phyloP scores from a whole-genome alignment of 2,329 filamentous ascomycete genomes.

The Aspergillus spinulosporus region DNA sequence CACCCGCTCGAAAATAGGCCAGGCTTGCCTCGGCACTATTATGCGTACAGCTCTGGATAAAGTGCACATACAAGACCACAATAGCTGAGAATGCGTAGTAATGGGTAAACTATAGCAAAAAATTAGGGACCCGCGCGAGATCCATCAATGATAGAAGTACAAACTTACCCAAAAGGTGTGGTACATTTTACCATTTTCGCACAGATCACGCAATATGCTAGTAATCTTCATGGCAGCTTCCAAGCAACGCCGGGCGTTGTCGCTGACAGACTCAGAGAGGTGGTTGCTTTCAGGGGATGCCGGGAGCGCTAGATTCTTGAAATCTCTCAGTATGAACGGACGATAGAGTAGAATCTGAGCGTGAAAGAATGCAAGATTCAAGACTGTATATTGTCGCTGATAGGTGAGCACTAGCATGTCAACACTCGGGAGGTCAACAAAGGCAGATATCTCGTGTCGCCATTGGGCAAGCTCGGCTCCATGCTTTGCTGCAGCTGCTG shows the following conservation, averaged over 20 bases:
- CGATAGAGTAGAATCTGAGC: slow-evolving; percentile 36
- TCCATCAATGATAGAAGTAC: background rate
- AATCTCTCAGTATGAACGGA: slow-evolving; percentile 35
- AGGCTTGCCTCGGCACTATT: slow-evolving; percentile 18
- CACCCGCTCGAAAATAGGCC: slow-evolving; percentile 39
- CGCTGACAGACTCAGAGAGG: slow-evolving; percentile 6
- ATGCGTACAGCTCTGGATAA: slow-evolving; percentile 39
- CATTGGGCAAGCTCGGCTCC: slow-evolving; percentile 47
- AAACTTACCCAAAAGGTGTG: slow-evolving; percentile 43
- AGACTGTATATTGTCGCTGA: slow-evolving; percentile 43
- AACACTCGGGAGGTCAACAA: slow-evolving; percentile 34
- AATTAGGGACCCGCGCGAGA: background rate
- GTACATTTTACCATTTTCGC: slow-evolving; percentile 39
- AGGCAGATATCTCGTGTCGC: slow-evolving; percentile 47
- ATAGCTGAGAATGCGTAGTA: slow-evolving; percentile 51
- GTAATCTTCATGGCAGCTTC: slow-evolving; percentile 44
- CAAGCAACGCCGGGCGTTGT: slow-evolving; percentile 37
- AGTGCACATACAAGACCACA: slow-evolving; percentile 49
- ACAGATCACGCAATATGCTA: slow-evolving; percentile 43
- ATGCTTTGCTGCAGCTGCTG: slow-evolving; percentile 44
- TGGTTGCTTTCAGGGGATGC: slow-evolving; percentile 22
- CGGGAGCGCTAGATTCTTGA: slow-evolving; percentile 15
- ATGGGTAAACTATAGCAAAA: slow-evolving; percentile 28
- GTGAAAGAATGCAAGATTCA: slow-evolving; percentile 39
- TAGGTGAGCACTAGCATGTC: slow-evolving; percentile 48